Evolutionary conservation across 805 yeast genomes (phyloP).

Genomic region (Schizosaccharomyces osmophilus): DNA sequence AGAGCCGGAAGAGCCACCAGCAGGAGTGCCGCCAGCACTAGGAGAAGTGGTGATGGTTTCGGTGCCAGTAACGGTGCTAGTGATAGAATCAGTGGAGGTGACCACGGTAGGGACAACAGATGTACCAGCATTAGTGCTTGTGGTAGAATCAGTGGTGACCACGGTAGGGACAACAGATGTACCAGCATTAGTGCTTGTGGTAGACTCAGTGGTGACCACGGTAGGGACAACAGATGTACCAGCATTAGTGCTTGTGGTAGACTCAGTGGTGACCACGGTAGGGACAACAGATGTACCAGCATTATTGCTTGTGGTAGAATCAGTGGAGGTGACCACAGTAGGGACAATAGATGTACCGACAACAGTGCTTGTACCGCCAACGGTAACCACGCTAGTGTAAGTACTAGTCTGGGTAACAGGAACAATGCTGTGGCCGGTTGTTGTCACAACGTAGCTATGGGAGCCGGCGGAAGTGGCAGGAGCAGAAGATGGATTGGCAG

Average conservation of each 20-base stretch:
- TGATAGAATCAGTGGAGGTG: background rate
- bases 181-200: background rate
- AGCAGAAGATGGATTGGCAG: background rate
- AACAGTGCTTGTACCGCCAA: background rate
- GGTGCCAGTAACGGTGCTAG: background rate
- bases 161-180: background rate
- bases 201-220: background rate
- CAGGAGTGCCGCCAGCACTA: background rate
- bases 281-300: background rate
- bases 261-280: background rate
- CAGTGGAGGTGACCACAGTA: background rate
- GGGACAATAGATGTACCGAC: background rate
- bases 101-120: no score
- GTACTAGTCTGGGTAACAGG: background rate
- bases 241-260: background rate
- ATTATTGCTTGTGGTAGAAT: background rate
- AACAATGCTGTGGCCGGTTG: background rate
- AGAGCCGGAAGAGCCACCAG: background rate
- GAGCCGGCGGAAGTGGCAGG: background rate
- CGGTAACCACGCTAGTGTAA: background rate
- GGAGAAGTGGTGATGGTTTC: background rate
- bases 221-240: background rate
- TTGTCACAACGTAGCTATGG: background rate
- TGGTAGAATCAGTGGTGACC: background rate
- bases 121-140: background rate